Evolutionary conservation across 805 yeast species (phyloP), one percentile per base, ranked within the genome.

Genomic region (Teunomyces pallodes): DNA sequence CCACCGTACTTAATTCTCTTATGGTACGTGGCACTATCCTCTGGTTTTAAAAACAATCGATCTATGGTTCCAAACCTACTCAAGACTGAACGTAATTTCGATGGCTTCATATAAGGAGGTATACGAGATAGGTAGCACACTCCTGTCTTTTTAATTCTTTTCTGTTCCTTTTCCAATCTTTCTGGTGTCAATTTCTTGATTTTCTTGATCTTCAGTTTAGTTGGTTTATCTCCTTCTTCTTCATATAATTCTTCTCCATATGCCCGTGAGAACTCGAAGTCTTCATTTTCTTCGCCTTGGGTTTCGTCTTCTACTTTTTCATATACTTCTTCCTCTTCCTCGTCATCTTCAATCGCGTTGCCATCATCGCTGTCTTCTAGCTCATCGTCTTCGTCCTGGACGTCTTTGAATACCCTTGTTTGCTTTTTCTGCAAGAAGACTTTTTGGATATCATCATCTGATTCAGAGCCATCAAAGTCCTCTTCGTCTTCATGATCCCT

Each of bases 61-160:
- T 89, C 96, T n/a, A 92, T 77, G 50, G 82, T 83, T 9, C 99
- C 99, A 68, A 92, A 94, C 52, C 89, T 74, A 3, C 83, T 66
- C 30, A 94, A 71, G 9, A 94, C 79, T 45, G 90, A 94, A 58
- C 96, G 78, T 68, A 94, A 74, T 63, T 90, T 94, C 1, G 86
- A 81, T 1, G 99, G 98, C 63, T 91, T 91, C 99, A 94, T 94
- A 62, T 87, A 94, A 24, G 99, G 99, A 0, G 99, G 99, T 8
- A 94, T 80, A 43, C 85, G 80, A 0, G 97, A 90, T 2, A 94
- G 66, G 57, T 94, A 94, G n/a, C 96, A 85, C 1, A 94, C 97
- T 4, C 99, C 99, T 0, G 96, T 84, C 57, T 80, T 83, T 51
- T 77, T 81, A 32, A 80, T 75, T 55, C 78, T 79, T 55, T 77